phyloP scores from a whole-genome alignment of 2,329 filamentous ascomycete species.

The Fusarium buxicola region DNA sequence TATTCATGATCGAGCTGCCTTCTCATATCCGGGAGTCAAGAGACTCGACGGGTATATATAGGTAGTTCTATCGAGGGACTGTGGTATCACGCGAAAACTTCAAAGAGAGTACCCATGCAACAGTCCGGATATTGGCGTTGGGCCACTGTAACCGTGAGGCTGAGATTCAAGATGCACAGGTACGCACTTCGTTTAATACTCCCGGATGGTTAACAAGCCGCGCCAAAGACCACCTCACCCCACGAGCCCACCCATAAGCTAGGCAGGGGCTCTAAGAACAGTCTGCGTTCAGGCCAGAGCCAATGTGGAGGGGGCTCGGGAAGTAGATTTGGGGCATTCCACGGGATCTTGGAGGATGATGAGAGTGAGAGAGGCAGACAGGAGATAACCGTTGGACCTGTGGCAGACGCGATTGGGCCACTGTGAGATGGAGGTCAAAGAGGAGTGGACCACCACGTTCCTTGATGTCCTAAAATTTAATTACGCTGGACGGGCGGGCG shows the following conservation, averaged over 20 bases:
- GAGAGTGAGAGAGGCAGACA: constrained; percentile 26
- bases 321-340: constrained; percentile 27
- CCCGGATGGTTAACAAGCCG: constrained; percentile 7
- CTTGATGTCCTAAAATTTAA: constrained; percentile 46
- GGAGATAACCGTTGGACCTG: constrained; percentile 34
- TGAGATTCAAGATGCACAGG: constrained; percentile 27
- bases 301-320: constrained; percentile 15
- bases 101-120: constrained; percentile 6
- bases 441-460: constrained; percentile 40
- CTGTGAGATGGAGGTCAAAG: constrained; percentile 36
- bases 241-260: neutral
- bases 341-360: constrained; percentile 22
- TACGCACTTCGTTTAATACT: neutral
- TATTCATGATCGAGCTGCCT: neutral
- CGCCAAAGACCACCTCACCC: constrained; percentile 6
- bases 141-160: constrained; percentile 30
- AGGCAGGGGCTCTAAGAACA: neutral
- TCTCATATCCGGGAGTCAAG: neutral
- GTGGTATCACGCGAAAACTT: constrained; percentile 13
- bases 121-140: constrained; percentile 9
- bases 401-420: constrained; percentile 37
- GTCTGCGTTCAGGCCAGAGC: neutral
- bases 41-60: neutral
- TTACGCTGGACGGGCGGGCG: constrained; percentile 39
- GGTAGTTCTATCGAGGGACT: neutral